Conservation (phyloP, 106 monocot species). For the Cymbidium sinense region DNA sequence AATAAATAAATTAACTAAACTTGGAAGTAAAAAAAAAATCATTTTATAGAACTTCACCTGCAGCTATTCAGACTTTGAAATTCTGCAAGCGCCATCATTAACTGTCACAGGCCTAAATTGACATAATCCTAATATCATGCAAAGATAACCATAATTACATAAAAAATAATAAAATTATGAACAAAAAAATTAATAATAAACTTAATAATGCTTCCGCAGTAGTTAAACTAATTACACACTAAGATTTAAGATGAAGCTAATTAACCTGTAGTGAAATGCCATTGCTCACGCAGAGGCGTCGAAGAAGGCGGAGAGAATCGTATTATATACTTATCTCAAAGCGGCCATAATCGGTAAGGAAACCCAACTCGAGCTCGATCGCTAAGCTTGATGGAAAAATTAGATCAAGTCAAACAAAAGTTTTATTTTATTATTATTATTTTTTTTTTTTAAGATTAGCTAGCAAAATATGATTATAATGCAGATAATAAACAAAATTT, state of each 20-base stretch:
- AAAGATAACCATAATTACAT: neutral
- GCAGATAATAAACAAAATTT: no score
- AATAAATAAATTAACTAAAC: no score
- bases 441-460: no score
- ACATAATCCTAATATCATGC: slow-evolving; percentile 15
- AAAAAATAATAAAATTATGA: no score
- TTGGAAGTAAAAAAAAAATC: neutral
- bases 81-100: neutral
- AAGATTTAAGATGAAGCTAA: neutral
- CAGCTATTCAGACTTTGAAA: slow-evolving; percentile 25
- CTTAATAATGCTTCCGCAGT: neutral
- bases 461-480: no score
- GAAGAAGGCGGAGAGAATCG: slow-evolving; percentile 47
- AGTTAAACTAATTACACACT: neutral
- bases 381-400: no score
- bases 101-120: slow-evolving; percentile 7
- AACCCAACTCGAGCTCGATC: slow-evolving; percentile 38
- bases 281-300: neutral
- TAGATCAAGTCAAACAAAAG: no score
- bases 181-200: neutral
- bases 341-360: slow-evolving; percentile 34
- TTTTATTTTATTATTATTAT: no score
- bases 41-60: slow-evolving; percentile 21
- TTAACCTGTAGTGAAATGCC: slow-evolving; percentile 1
- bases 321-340: slow-evolving; percentile 17